Evolutionary conservation across 108 stramenopile species (phyloP), one percentile per base, ranked within the genome.

Genomic region (Aurantiochytrium sp.): DNA sequence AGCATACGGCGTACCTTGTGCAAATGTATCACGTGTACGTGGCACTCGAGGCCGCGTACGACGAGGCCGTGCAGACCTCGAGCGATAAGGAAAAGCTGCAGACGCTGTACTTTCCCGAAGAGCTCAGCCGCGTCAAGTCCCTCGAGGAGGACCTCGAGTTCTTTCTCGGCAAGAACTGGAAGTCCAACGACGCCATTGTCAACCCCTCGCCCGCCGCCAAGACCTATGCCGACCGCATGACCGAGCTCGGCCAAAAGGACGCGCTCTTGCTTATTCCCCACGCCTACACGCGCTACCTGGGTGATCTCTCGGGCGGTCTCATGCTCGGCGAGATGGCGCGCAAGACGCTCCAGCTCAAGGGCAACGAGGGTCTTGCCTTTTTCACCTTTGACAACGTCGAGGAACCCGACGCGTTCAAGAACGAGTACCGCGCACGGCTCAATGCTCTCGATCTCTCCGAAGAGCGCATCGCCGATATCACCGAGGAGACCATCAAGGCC

Each of bases 1-100:
- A 53, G 49, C 51, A 83, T 45, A 83, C 25, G n/a, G 76, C 45
- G 49, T 53, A 53, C 51, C 19, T 83, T 35, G 76, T 53, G 51
- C 49, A 23, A 23, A 12, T 83, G 51, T 83, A 83, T 23, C 76
- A 83, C 28, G 51, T 83, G 16, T 83, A 83, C 51, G 25, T 47
- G n/a, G 76, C 28, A 2, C 19, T 83, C 6, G 76, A 83, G 28
- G 51, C 19, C 49, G 51, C 64, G 4, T 90, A 94, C 59, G 92
- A 94, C 18, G 71, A 49, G 25, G 69, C 90, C 6, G 14, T 14
- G 21, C 25, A 28, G 25, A 10, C 64, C 8, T 69, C 64, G 25
- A 23, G 21, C n/a, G 5, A 25, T 5, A 88, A 90, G n/a, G 42
- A 51, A 53, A 6, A 12, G 10, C 51, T 83, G 76, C 45, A 53